Evolutionary conservation across 306 rosid species (phyloP).

Genomic region (Gleditsia sinensis): DNA sequence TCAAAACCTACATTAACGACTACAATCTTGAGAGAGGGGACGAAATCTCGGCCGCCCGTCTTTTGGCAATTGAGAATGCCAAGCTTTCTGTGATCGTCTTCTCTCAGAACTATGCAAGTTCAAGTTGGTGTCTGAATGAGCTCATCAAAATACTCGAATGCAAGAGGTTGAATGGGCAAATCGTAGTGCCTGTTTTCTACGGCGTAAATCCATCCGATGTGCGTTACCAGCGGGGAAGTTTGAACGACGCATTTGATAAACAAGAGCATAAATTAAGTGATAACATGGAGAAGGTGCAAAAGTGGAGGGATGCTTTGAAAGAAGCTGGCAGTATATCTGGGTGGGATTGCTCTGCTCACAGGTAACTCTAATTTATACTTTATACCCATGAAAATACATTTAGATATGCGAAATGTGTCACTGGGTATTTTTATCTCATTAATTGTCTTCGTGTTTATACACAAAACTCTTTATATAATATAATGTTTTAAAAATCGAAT

Average conservation of each 20-base stretch:
- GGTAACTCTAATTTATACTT: too few relatives aligned
- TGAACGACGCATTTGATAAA: neutral
- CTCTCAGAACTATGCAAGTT: slow-evolving; percentile 29
- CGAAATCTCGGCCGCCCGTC: slow-evolving; percentile 26
- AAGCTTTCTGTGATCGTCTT: slow-evolving; percentile 34
- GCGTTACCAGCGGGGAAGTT: slow-evolving; percentile 26
- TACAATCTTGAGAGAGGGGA: too few relatives aligned
- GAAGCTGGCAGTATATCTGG: slow-evolving; percentile 30
- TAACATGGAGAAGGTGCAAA: slow-evolving; percentile 18
- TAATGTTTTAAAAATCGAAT: too few relatives aligned
- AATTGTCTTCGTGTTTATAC: too few relatives aligned
- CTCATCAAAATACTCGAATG: slow-evolving; percentile 33
- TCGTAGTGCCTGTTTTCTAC: slow-evolving; percentile 33
- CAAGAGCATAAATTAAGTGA: neutral
- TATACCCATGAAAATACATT: too few relatives aligned
- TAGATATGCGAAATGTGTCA: too few relatives aligned
- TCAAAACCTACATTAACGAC: too few relatives aligned
- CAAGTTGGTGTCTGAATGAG: slow-evolving; percentile 40
- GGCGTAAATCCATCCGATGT: slow-evolving; percentile 26
- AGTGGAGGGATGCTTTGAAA: slow-evolving; percentile 12
- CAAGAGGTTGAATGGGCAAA: slow-evolving; percentile 6
- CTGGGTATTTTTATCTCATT: too few relatives aligned
- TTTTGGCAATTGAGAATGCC: slow-evolving; percentile 25
- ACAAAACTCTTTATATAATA: too few relatives aligned
- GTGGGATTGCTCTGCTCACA: slow-evolving; percentile 29